A percentile compares a stretch with the other conserved stretches of the same genome.
These are phyloP conservation scores for Fusarium lateritium DNA, from an alignment of 2,329 filamentous ascomycete species.

Conservation along the genomic window DNA sequence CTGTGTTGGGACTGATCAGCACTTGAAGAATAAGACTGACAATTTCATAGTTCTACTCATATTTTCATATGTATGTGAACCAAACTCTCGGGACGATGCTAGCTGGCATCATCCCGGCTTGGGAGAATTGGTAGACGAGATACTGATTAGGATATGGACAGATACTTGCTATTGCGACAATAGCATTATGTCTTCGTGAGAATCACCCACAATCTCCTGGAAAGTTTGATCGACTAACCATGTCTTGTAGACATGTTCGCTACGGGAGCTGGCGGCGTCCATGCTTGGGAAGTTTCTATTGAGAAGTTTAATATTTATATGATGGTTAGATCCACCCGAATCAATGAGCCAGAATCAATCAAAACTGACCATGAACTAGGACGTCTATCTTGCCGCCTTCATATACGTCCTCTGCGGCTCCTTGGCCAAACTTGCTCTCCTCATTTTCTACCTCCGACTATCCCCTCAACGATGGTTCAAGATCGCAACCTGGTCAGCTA, in stretches of 20 bases:
- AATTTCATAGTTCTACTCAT: conserved; percentile 32
- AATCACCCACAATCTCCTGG: not conserved
- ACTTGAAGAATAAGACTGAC: conserved; percentile 18
- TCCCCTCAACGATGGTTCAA: conserved; percentile 56
- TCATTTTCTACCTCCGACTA: conserved; percentile 57
- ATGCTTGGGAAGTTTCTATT: conserved; percentile 52
- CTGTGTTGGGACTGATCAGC: not conserved
- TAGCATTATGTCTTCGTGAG: conserved; percentile 42
- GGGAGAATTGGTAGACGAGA: not conserved
- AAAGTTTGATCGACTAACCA: not conserved
- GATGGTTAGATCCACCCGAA: conserved; percentile 27
- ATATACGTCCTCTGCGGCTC: conserved; percentile 55
- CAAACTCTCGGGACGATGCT: not conserved
- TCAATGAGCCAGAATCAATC: fast-evolving
- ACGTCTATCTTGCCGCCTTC: conserved; percentile 47
- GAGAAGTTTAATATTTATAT: conserved; percentile 48
- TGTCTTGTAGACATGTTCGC: conserved; percentile 50
- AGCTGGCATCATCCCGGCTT: too few relatives aligned
- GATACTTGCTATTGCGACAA: conserved; percentile 37
- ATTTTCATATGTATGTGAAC: conserved; percentile 34
- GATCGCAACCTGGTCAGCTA: conserved; percentile 49
- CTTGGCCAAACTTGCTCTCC: conserved; percentile 56
- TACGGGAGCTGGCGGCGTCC: conserved; percentile 46
- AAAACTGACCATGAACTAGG: conserved; percentile 30
- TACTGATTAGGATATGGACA: conserved; percentile 15